These are phyloP conservation scores for Colletotrichum paranaense DNA, from an alignment of 2,329 filamentous ascomycete species.

Conservation along the genomic window DNA sequence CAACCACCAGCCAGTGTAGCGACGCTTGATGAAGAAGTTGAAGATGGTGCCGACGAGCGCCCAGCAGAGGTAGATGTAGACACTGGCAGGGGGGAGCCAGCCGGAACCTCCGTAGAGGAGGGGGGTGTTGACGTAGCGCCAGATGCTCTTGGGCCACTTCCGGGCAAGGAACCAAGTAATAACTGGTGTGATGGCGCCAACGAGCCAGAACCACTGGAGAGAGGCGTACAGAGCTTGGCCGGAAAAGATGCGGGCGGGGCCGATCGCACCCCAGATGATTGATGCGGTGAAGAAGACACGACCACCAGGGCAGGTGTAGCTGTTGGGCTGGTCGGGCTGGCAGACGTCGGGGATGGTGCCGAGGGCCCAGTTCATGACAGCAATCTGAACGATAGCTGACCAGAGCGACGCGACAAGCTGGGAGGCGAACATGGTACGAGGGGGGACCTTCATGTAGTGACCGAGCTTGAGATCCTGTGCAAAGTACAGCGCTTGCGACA, in stretches of 20 bases:
- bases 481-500: constrained; percentile 74
- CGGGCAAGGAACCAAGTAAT: constrained; percentile 72
- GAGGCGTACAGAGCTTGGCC: constrained; percentile 69
- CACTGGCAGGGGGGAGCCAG: constrained; percentile 75
- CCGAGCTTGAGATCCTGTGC: constrained; percentile 74
- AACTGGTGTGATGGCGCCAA: constrained; percentile 72
- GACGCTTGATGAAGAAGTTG: constrained; percentile 74
- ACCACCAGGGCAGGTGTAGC: constrained; percentile 67
- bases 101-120: constrained; percentile 75
- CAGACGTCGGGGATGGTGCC: constrained; percentile 72
- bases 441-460: constrained; percentile 76
- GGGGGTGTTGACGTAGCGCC: constrained; percentile 75
- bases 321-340: constrained; percentile 60
- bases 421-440: constrained; percentile 70
- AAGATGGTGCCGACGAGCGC: constrained; percentile 74
- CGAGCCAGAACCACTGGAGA: constrained; percentile 78
- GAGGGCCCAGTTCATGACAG: constrained; percentile 75
- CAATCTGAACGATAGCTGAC: constrained; percentile 71
- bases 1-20: constrained; percentile 79
- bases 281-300: constrained; percentile 75
- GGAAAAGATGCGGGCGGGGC: constrained; percentile 76
- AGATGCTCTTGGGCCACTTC: constrained; percentile 68
- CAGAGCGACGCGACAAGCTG: constrained; percentile 70
- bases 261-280: constrained; percentile 79
- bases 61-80: constrained; percentile 79